A percentile compares a stretch with the other conserved stretches of the same genome.
phyloP scores from a whole-genome alignment of 179 eudicot genomes.

The Beta macrorhiza region DNA sequence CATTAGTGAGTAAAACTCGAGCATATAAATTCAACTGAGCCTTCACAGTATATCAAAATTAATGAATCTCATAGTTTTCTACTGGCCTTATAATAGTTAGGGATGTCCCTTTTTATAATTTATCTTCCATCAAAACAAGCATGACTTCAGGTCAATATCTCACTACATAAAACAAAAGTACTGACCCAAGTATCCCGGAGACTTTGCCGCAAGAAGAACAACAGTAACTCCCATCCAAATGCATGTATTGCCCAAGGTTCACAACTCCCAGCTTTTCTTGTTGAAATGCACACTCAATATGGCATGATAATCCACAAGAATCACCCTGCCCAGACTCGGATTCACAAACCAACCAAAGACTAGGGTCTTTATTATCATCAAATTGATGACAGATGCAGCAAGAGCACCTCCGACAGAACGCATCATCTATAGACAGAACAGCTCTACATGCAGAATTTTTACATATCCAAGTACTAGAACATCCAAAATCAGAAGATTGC shows the following conservation, averaged over 20 bases:
- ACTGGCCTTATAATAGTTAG: background rate
- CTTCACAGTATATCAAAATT: background rate
- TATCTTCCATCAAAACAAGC: background rate
- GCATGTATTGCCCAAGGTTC: constrained; percentile 63
- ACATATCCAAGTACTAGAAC: constrained; percentile 60
- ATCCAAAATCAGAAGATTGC: constrained; percentile 36
- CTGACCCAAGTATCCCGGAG: constrained; percentile 80
- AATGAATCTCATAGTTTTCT: background rate
- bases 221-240: constrained; percentile 79
- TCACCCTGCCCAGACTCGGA: constrained; percentile 53
- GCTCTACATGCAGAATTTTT: constrained; percentile 87
- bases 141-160: background rate
- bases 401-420: constrained; percentile 88
- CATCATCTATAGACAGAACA: constrained; percentile 44
- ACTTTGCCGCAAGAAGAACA: constrained; percentile 93
- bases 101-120: background rate
- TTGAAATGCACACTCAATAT: constrained; percentile 82
- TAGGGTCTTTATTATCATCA: constrained; percentile 95
- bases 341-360: constrained; percentile 88
- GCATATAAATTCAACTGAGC: constrained; percentile 16
- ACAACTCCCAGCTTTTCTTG: constrained; percentile 64
- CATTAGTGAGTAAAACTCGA: constrained; percentile 13
- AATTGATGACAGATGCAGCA: constrained; percentile 87
- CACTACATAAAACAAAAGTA: constrained; percentile 17
- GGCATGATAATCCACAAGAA: constrained; percentile 81